Conservation (phyloP, 2,329 filamentous ascomycete genomes). For the Elsinoe necatrix region DNA sequence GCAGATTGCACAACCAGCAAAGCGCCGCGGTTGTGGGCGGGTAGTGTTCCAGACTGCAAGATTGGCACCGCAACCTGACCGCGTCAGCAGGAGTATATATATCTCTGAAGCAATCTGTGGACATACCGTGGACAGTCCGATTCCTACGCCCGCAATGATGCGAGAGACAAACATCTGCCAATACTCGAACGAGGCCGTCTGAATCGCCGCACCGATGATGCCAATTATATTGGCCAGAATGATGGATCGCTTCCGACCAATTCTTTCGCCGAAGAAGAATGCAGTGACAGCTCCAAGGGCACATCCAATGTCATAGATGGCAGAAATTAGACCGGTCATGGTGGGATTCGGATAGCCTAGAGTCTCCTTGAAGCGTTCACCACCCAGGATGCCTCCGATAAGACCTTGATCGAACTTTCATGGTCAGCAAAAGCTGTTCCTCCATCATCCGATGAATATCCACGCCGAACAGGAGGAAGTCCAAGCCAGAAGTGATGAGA, state of each 20-base stretch:
- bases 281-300: conserved; percentile 24
- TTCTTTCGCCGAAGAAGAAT: conserved; percentile 23
- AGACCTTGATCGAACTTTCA: conserved; percentile 25
- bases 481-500: conserved; percentile 23
- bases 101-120: too few species aligned
- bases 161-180: conserved; percentile 23
- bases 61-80: conserved; percentile 24
- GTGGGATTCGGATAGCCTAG: conserved; percentile 23
- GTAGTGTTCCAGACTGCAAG: conserved; percentile 26
- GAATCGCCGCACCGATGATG: conserved; percentile 19
- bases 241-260: conserved; percentile 24
- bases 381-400: conserved; percentile 26
- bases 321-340: conserved; percentile 24
- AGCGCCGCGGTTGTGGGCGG: conserved; percentile 25
- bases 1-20: conserved; percentile 24
- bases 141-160: conserved; percentile 24
- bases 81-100: too few species aligned
- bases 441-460: neutral
- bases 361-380: conserved; percentile 25
- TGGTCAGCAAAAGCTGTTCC: neutral
- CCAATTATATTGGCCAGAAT: conserved; percentile 24
- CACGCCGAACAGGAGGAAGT: conserved; percentile 24
- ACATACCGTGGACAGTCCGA: conserved; percentile 22
- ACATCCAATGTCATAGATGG: conserved; percentile 25
- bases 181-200: conserved; percentile 22